Evolutionary conservation across 2,329 filamentous ascomycete genomes (phyloP), one percentile per base, ranked within the genome.

Genomic region (Triangularia verruculosa): DNA sequence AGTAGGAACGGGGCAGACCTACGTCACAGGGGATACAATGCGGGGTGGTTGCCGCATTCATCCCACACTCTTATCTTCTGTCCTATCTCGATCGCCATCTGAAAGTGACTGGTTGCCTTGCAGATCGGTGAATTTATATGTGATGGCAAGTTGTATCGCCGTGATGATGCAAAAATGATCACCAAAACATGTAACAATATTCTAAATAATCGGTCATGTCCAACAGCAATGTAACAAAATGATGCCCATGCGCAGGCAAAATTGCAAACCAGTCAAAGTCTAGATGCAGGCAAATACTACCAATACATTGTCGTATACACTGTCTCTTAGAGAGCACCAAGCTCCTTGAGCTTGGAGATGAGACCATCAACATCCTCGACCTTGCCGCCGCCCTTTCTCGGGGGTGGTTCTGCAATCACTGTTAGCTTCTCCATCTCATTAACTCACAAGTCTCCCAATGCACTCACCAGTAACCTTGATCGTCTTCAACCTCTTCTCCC

Each of bases 321-420:
- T 52, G 34, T 24, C 25, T 2, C 51, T 63, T 86, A 97, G 79
- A 97, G 80, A 68, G 93, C 95, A 70, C 95, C 95, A 69, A 99
- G 81, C 82, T 99, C 94, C 86, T 98, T 98, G 74, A 99, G 82
- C 85, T 95, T 97, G 64, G 85, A 78, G 72, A 99, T 88, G 78
- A 99, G 86, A n/a, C 93, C 93, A 78, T 96, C 93, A 22, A 99
- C 95, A 81, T 97, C 90, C 74, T 97, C 93, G 20, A 99, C 95
- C 87, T 98, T 99, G 70, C 92, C 93, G 72, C 95, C 95, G 47
- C 95, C 95, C 80, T 97, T 88, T 77, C 95, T 86, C 67, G 91
- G 82, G 58, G 92, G 85, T 61, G 95, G 95, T 81, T 99, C 95
- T 88, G 77, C 73, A 62, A 24, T 9, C 2, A 17, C 30, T 20